Percentiles rank a stretch among this genome's conserved stretches.
Evolutionary conservation across 2,329 filamentous ascomycete species (phyloP).

Genomic region (Trichoderma oligosporum): DNA sequence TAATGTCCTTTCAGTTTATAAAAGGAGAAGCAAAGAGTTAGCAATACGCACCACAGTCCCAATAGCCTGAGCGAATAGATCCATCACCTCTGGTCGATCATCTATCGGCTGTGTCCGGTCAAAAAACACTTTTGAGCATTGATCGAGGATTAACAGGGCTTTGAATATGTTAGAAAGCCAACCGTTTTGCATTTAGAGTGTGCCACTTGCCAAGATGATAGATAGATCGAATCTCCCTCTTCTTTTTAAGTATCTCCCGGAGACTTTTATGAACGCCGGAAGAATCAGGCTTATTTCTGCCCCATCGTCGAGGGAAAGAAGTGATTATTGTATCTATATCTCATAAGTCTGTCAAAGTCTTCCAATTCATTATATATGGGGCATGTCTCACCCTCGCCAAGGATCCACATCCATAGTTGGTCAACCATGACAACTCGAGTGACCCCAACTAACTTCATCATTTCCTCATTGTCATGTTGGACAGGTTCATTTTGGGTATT

Average conservation of each 20-base stretch:
- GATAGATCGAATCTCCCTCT: constrained; percentile 1
- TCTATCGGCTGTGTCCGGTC: not conserved
- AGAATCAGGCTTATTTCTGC: not conserved
- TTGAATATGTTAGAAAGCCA: not conserved
- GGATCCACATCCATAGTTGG: not conserved
- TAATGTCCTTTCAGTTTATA: no score
- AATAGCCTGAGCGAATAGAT: not conserved
- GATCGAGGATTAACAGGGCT: not conserved
- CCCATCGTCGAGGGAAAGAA: not conserved
- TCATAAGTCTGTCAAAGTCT: not conserved
- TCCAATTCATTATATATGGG: no score
- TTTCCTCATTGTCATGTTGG: not conserved
- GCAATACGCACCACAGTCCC: not conserved
- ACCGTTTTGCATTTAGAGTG: not conserved
- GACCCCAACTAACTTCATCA: not conserved
- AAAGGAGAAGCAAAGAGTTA: not conserved
- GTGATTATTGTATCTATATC: not conserved
- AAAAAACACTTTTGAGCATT: constrained; percentile 1
- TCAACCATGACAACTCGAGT: constrained; percentile 1
- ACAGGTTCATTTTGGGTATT: not conserved
- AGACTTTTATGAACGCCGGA: not conserved
- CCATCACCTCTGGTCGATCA: constrained; percentile 1
- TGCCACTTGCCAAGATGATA: not conserved
- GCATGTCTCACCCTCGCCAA: not conserved
- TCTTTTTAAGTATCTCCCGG: not conserved